Evolutionary conservation across 1,284 basidiomycete genomes (phyloP).

Genomic region (Pisolithus thermaeus): DNA sequence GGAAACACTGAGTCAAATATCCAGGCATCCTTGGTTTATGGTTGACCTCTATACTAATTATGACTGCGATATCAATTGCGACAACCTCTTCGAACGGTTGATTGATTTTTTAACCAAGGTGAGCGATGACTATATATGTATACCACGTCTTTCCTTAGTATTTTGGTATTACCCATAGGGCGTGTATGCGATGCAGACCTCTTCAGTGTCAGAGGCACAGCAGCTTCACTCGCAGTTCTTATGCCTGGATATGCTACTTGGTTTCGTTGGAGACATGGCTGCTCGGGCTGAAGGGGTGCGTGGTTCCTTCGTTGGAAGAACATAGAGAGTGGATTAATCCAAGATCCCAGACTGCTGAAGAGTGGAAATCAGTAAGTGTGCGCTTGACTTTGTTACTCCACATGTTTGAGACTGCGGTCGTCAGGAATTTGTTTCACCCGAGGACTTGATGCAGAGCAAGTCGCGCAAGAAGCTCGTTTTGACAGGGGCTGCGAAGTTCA

Average conservation of each 20-base stretch:
- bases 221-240: conserved; percentile 80
- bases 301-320: conserved; percentile 16
- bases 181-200: conserved; percentile 63
- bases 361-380: conserved; percentile 56
- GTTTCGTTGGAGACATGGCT: conserved; percentile 89
- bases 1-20: conserved; percentile 82
- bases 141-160: neutral
- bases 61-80: conserved; percentile 95
- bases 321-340: conserved; percentile 1
- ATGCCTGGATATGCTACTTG: conserved; percentile 84
- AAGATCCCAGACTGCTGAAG: conserved; percentile 29
- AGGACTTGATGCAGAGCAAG: conserved; percentile 68
- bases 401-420: conserved; percentile 4
- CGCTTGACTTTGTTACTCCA: neutral
- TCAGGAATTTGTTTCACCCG: conserved; percentile 50
- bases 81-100: conserved; percentile 93
- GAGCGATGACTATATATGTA: conserved; percentile 3
- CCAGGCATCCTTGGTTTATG: conserved; percentile 83
- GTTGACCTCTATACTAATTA: conserved; percentile 96
- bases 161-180: conserved; percentile 42
- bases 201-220: conserved; percentile 61
- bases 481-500: conserved; percentile 85
- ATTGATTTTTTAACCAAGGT: conserved; percentile 87
- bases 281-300: conserved; percentile 65
- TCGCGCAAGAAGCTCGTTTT: conserved; percentile 84